These are phyloP conservation scores for Alternaria rosae DNA, from an alignment of 2,329 filamentous ascomycete genomes.

Conservation along the genomic window DNA sequence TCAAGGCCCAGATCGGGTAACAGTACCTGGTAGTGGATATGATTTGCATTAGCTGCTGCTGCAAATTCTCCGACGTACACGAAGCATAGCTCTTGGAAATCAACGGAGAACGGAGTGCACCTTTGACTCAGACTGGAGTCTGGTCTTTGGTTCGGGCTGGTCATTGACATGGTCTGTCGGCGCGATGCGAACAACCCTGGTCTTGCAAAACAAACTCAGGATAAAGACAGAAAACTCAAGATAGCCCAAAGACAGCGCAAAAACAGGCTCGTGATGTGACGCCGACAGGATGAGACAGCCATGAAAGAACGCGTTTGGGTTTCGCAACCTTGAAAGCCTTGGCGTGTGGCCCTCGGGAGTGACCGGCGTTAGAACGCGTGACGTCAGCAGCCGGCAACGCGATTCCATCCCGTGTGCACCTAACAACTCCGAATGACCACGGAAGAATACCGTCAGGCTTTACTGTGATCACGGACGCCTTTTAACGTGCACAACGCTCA, in stretches of 20 bases:
- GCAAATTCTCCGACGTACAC: neutral
- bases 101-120: neutral
- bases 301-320: neutral
- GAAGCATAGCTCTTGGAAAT: neutral
- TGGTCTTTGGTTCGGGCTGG: neutral
- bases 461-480: neutral
- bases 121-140: neutral
- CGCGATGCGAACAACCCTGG: neutral
- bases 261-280: neutral
- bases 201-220: neutral
- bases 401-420: neutral
- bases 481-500: neutral
- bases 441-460: neutral
- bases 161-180: neutral
- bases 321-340: neutral
- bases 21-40: neutral
- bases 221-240: neutral
- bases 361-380: neutral
- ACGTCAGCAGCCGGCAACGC: neutral
- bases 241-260: neutral
- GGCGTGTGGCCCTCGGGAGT: too few relatives aligned
- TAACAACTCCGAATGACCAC: neutral
- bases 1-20: slow-evolving; percentile 15
- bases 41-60: neutral
- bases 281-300: neutral